These are phyloP conservation scores for Sonneratia caseolaris DNA, from an alignment of 345 rosid genomes.

Conservation along the genomic window DNA sequence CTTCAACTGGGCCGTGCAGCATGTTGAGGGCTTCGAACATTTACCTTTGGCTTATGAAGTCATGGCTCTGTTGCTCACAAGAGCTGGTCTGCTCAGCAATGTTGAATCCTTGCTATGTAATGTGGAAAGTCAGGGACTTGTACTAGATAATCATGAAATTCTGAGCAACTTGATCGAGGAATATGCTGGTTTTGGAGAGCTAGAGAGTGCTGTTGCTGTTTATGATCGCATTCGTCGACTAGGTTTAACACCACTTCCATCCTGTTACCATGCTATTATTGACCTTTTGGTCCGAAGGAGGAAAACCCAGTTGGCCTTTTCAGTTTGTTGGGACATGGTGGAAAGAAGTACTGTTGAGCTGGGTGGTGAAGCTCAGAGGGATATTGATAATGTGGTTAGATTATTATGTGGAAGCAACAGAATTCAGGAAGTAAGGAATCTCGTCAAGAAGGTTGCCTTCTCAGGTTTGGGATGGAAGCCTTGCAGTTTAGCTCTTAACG, in stretches of 20 bases:
- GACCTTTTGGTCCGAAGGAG: slow-evolving; percentile 37
- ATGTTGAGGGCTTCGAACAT: slow-evolving; percentile 44
- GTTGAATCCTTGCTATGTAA: slow-evolving; percentile 43
- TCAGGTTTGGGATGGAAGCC: slow-evolving; percentile 34
- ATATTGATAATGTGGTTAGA: slow-evolving; percentile 33
- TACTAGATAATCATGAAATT: slow-evolving; percentile 29
- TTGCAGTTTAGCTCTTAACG: slow-evolving; percentile 26
- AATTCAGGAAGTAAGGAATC: slow-evolving; percentile 55
- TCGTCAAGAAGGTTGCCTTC: slow-evolving; percentile 36
- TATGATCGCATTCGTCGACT: slow-evolving; percentile 41
- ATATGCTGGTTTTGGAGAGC: slow-evolving; percentile 31
- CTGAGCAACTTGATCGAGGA: slow-evolving; percentile 40
- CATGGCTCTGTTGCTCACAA: slow-evolving; percentile 49
- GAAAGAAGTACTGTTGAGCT: slow-evolving; percentile 16
- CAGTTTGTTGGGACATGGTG: slow-evolving; percentile 48
- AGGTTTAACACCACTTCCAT: slow-evolving; percentile 30
- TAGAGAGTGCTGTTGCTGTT: slow-evolving; percentile 42
- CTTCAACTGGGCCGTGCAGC: slow-evolving; percentile 41
- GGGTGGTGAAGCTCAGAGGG: slow-evolving; percentile 16
- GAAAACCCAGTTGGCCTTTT: slow-evolving; percentile 35
- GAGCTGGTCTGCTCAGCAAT: slow-evolving; percentile 48
- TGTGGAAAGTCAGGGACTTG: slow-evolving; percentile 31
- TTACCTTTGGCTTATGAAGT: slow-evolving; percentile 38
- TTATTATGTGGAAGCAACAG: slow-evolving; percentile 52
- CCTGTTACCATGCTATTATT: slow-evolving; percentile 35